Base-by-base conservation (phyloP, 108 stramenopile genomes). In the Nannochloropsis gaditana region DNA sequence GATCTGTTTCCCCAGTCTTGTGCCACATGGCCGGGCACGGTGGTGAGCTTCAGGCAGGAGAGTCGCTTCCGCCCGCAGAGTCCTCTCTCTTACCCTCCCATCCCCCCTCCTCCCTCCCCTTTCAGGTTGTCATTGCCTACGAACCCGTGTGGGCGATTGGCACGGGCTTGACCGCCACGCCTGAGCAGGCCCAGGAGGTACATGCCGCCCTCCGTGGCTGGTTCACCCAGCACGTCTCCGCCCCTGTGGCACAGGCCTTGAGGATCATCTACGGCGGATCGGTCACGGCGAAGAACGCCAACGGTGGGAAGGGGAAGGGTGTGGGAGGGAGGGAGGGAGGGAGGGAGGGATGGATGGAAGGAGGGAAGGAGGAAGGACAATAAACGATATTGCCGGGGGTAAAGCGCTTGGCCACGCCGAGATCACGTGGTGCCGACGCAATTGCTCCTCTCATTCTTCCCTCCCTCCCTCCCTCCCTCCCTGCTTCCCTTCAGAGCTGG, bases 71-170 rank as follows among this genome's bases (percentile, higher is more conserved):
- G 31, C 15, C 43, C 41, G 31, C 31, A 31, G 31, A 10, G 10
- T 50, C 47, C 47, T 15, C 15, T 50, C 47, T 15, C 47, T 1
- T 1, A 10, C 47, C 47, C 15, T 50, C 47, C 1, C 47, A 11
- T 50, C 47, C 47, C 47, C 11, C 15, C 47, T 15, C 47, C 15
- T 50, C 47, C 47, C 47, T 50, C 15, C 47, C 47, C 47, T 50
- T 50, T 15, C 43, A 86, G 79, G 41, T 92, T 43, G 91, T 90
- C 9, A 50, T 92, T 50, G 90, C 90, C 42, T 91, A 94, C 89
- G 95, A 96, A 89, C 98, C 98, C 79, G 96, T 97, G 86, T 99
- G 98, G 98, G 98, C 98, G 82, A 99, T 99, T 85, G 98, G 98
- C 85, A 97, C 96, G 87, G 97, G 98, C 84, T 91, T 96, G 83